phyloP scores from a whole-genome alignment of 352 stramenopile genomes.

The Phytophthora podocarpi region DNA sequence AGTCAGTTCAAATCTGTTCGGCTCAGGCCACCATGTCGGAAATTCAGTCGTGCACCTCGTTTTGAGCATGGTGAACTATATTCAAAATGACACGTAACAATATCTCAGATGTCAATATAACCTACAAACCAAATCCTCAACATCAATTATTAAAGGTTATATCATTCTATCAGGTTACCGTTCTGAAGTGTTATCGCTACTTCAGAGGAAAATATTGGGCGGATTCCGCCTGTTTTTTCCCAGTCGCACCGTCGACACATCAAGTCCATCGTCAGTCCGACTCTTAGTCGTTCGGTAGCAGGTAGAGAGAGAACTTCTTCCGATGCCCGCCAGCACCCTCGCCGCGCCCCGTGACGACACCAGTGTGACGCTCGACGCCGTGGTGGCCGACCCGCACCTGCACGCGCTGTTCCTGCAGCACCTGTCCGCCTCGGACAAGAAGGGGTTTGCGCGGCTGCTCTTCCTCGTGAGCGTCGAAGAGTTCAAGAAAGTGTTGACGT shows the following conservation, averaged over 20 bases:
- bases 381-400: conserved; percentile 77
- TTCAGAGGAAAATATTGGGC: conserved; percentile 5
- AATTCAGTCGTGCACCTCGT: too few species aligned
- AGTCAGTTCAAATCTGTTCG: conserved; percentile 1
- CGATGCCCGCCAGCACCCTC: conserved; percentile 6
- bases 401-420: conserved; percentile 85
- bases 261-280: conserved; percentile 26
- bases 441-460: conserved; percentile 75
- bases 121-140: too few species aligned
- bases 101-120: too few species aligned
- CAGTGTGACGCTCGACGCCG: conserved; percentile 65
- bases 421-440: conserved; percentile 65
- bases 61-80: too few species aligned
- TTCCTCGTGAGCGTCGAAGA: conserved; percentile 90
- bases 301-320: not conserved
- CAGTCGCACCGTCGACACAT: conserved; percentile 11
- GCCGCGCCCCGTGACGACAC: conserved; percentile 10
- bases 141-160: too few species aligned
- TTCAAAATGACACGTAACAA: too few species aligned
- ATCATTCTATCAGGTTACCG: not conserved
- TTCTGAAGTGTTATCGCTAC: not conserved
- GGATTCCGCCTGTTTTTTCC: conserved; percentile 20
- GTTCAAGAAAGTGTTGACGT: conserved; percentile 80
- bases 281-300: conserved; percentile 14
- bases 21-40: not conserved